A percentile compares a stretch with the other conserved stretches of the same genome.
Conservation (phyloP, 2,329 filamentous ascomycete genomes). For the Fonsecaea erecta region DNA sequence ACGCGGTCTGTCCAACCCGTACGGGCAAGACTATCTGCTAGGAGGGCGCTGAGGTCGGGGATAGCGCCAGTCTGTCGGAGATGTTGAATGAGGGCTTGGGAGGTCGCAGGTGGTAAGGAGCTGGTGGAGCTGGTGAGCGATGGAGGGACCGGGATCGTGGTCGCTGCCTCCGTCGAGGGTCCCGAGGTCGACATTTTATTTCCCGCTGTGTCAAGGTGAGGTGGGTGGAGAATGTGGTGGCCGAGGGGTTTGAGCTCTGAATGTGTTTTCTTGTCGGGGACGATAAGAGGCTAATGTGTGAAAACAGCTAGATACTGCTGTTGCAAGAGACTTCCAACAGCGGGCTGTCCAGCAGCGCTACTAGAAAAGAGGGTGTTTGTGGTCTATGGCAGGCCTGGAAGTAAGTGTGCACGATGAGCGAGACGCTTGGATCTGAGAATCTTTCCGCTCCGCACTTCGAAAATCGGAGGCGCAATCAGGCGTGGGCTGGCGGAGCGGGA, state of each 20-base stretch:
- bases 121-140: constrained; percentile 25
- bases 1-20: constrained; percentile 64
- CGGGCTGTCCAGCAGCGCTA: constrained; percentile 24
- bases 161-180: constrained; percentile 2
- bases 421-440: background rate
- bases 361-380: background rate
- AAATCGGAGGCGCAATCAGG: constrained; percentile 2
- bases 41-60: constrained; percentile 59
- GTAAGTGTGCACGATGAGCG: background rate
- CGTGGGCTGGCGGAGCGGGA: constrained; percentile 11
- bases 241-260: background rate
- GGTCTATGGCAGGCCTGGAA: background rate
- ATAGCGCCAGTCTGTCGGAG: constrained; percentile 50
- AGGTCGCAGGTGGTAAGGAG: constrained; percentile 26
- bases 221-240: background rate
- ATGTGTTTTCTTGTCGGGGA: background rate
- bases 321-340: background rate
- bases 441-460: background rate
- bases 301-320: background rate
- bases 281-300: background rate
- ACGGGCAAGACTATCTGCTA: constrained; percentile 61
- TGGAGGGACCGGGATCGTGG: constrained; percentile 29
- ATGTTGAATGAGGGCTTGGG: constrained; percentile 33
- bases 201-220: background rate
- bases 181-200: constrained; percentile 13